Base-by-base conservation (phyloP, 345 rosid genomes). In the Physaria fendleri region DNA sequence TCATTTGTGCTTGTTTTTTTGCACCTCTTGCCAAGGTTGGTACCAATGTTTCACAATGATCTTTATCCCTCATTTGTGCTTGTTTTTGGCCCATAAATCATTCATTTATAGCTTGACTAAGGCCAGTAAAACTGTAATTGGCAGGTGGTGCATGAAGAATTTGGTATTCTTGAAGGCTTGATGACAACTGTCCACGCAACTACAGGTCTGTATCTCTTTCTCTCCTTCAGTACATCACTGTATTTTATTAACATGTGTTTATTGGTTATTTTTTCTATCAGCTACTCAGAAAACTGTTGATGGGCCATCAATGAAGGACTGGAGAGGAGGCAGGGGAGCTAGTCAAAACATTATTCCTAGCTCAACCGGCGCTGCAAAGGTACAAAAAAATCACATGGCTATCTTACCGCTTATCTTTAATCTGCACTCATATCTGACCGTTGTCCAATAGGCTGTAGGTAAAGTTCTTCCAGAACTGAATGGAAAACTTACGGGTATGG, bases 131-230 rank as follows among this genome's bases (percentile, higher is more conserved):
- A 33, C 34, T 48, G 56, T 37, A 44, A 25, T 29, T 65, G 37
- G 41, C 74, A 92, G 98, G 96, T 92, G 42, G 90, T 92, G 46
- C 95, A 92, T 46, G 93, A 88, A 77, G 90, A 88, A 70, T 92
- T 92, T 69, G 98, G 96, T 27, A 85, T 91, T 11, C 21, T 82
- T 64, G 93, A 91, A 81, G 98, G 96, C 64, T 76, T 91, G 69
- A 92, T 92, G 98, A 91, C 98, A 44, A 92, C 98, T 22, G 98
- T 92, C 17, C 98, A 92, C 73, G 95, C 98, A 51, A 92, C 96
- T 51, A 92, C 96, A 70, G 98, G 96, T 92, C 9, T 30, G 49
- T 24, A 8, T 68, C 6, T 56, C 73, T 18, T 29, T 51, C 58
- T 64, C 21, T 58, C 30, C 64, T 47, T 25, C n/a, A n/a, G 13